These are phyloP conservation scores for Chaetomium globosum DNA, from an alignment of 2,329 filamentous ascomycete genomes.

Conservation along the genomic window DNA sequence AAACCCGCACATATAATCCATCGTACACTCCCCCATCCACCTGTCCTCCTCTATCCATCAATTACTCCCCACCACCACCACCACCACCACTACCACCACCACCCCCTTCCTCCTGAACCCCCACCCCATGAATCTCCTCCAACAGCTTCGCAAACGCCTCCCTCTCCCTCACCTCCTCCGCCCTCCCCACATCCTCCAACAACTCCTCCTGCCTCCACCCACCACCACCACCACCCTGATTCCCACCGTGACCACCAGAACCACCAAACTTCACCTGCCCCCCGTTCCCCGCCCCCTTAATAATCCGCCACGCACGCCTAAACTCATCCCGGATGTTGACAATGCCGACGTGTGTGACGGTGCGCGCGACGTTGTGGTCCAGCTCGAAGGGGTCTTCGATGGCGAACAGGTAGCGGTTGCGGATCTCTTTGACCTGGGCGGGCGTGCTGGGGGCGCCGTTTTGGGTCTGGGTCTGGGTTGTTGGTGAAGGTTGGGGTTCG, in stretches of 20 bases:
- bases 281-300: conserved; percentile 53
- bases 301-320: conserved; percentile 74
- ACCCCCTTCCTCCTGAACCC: neutral
- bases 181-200: conserved; percentile 53
- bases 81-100: neutral
- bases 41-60: neutral
- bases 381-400: conserved; percentile 92
- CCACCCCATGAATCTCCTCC: conserved; percentile 46
- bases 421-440: conserved; percentile 65
- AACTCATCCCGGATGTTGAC: conserved; percentile 84
- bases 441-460: conserved; percentile 8
- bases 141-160: conserved; percentile 45
- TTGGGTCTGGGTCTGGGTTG: neutral
- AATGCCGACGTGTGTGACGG: conserved; percentile 80
- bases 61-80: neutral
- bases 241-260: too few species aligned
- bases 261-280: neutral
- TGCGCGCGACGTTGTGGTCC: conserved; percentile 85
- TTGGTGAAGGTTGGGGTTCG: conserved; percentile 3
- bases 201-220: conserved; percentile 50
- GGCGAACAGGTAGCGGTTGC: conserved; percentile 80
- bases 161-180: conserved; percentile 42
- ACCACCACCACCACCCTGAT: neutral
- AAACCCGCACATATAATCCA: neutral
- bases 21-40: neutral